phyloP scores from a whole-genome alignment of 352 stramenopile species.

The Phytophthora pisi region DNA sequence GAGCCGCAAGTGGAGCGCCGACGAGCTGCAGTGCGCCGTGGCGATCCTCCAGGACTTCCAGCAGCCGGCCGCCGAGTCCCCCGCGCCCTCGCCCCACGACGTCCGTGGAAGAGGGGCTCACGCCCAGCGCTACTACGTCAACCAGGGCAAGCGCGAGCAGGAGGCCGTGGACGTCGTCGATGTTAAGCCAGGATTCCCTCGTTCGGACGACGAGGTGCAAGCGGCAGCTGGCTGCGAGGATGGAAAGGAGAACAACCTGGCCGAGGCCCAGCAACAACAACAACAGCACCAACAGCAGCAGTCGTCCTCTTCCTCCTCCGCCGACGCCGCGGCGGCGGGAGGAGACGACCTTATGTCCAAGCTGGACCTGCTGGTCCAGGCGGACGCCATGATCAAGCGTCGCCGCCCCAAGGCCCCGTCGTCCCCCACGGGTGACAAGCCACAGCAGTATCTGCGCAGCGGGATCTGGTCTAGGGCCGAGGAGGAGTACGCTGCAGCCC shows the following conservation, averaged over 20 bases:
- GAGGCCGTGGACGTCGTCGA: slow-evolving; percentile 14
- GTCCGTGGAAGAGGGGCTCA: slow-evolving; percentile 9
- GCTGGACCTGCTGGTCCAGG: slow-evolving; percentile 72
- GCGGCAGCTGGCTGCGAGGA: slow-evolving; percentile 2
- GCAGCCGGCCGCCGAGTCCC: slow-evolving; percentile 18
- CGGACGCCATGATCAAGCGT: slow-evolving; percentile 69
- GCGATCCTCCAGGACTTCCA: slow-evolving; percentile 73
- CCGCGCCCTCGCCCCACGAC: slow-evolving; percentile 10
- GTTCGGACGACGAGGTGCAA: slow-evolving; percentile 10
- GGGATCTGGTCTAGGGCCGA: slow-evolving; percentile 68
- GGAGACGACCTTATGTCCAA: slow-evolving; percentile 46
- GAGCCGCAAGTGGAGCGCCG: slow-evolving; percentile 44
- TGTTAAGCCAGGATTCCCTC: slow-evolving; percentile 1
- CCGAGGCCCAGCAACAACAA: slow-evolving; percentile 11
- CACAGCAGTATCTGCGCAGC: slow-evolving; percentile 46
- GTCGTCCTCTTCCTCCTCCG: neutral
- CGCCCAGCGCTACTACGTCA: slow-evolving; percentile 14
- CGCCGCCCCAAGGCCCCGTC: slow-evolving; percentile 13
- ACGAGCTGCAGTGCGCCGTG: slow-evolving; percentile 68
- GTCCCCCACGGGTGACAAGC: slow-evolving; percentile 16
- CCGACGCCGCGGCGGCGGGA: slow-evolving; percentile 18
- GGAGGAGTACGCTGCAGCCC: slow-evolving; percentile 64
- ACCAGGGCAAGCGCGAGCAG: slow-evolving; percentile 20
- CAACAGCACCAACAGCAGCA: neutral
- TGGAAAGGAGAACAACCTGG: slow-evolving; percentile 12